Evolutionary conservation across 2,329 filamentous ascomycete genomes (phyloP).

Genomic region (Colletotrichum sojae): DNA sequence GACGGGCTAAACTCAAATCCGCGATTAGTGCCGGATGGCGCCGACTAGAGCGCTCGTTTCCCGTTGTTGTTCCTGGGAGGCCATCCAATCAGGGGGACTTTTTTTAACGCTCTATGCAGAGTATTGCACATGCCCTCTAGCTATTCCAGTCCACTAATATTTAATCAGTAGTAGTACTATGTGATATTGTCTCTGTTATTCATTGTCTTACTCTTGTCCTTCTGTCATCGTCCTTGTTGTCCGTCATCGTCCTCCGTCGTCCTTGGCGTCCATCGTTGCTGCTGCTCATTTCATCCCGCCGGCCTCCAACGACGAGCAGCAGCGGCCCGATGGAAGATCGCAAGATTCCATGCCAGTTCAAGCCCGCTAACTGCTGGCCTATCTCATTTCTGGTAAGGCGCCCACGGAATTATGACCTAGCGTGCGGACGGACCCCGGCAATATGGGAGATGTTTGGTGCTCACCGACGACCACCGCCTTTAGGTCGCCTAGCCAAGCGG

Average conservation of each 20-base stretch:
- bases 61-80: slow-evolving; percentile 12
- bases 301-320: slow-evolving; percentile 4
- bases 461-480: slow-evolving; percentile 4
- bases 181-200: too few relatives aligned
- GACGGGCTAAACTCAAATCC: slow-evolving; percentile 9
- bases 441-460: background rate
- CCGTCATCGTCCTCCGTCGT: background rate
- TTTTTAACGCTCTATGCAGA: too few relatives aligned
- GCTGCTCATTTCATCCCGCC: background rate
- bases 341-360: background rate
- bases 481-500: background rate
- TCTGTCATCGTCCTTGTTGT: background rate
- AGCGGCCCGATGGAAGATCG: slow-evolving; percentile 2
- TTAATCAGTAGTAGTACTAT: too few relatives aligned
- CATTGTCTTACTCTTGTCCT: too few relatives aligned
- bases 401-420: slow-evolving; percentile 1
- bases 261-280: too few relatives aligned
- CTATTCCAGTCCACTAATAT: too few relatives aligned
- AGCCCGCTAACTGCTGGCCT: background rate
- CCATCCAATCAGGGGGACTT: too few relatives aligned
- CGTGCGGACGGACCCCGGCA: background rate
- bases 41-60: too few relatives aligned
- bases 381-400: background rate
- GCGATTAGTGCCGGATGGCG: background rate
- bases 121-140: too few relatives aligned